These are phyloP conservation scores for Diplodia mutila DNA, from an alignment of 2,329 filamentous ascomycete species.

Conservation along the genomic window DNA sequence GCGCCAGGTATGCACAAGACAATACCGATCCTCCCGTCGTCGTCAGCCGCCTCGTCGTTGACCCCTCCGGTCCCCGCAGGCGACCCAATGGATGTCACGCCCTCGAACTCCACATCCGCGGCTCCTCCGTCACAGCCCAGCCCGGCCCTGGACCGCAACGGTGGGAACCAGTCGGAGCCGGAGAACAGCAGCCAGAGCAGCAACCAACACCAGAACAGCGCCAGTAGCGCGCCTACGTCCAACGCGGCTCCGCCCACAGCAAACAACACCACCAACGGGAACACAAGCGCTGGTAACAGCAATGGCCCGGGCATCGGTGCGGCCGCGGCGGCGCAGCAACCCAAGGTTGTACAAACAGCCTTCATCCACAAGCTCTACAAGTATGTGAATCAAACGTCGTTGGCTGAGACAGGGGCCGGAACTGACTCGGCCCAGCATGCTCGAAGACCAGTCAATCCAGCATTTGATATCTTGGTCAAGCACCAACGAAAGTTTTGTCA, in stretches of 20 bases:
- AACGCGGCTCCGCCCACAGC: constrained; percentile 34
- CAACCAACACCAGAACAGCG: constrained; percentile 36
- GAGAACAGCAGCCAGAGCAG: constrained; percentile 25
- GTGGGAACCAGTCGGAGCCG: constrained; percentile 33
- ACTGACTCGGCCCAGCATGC: constrained; percentile 69
- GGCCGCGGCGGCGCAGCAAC: constrained; percentile 80
- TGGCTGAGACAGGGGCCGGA: constrained; percentile 1
- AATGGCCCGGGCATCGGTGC: constrained; percentile 56
- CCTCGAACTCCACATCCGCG: constrained; percentile 52
- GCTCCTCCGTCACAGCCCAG: constrained; percentile 52
- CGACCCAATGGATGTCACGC: constrained; percentile 61
- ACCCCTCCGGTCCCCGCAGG: constrained; percentile 45
- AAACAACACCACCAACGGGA: constrained; percentile 35
- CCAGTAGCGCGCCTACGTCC: constrained; percentile 35
- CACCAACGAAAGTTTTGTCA: constrained; percentile 95
- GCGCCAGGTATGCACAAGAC: constrained; percentile 53
- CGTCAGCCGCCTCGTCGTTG: constrained; percentile 44
- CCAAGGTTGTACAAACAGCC: constrained; percentile 96
- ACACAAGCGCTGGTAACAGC: constrained; percentile 47
- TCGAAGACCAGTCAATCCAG: constrained; percentile 90
- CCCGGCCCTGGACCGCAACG: constrained; percentile 53
- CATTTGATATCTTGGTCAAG: constrained; percentile 96
- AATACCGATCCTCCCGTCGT: constrained; percentile 57
- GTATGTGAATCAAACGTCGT: constrained; percentile 57
- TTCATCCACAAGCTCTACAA: constrained; percentile 99